Base-by-base conservation (phyloP, 1,284 basidiomycete species). In the Boletus holoroseus region DNA sequence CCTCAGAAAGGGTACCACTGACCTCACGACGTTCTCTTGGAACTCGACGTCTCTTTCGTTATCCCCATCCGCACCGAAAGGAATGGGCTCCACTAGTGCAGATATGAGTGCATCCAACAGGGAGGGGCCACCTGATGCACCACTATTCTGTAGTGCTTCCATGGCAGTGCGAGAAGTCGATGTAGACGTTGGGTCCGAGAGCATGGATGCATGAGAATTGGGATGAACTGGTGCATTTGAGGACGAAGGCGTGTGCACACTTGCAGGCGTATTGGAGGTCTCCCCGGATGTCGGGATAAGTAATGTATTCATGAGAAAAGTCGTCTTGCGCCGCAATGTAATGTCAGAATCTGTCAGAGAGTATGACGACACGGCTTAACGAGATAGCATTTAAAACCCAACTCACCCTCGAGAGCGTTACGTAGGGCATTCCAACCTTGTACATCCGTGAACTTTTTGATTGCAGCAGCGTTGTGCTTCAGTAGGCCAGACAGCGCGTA, bases 401-500 rank as follows among this genome's bases (percentile, higher is more conserved):
- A 51, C 70, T n/a, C 34, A 85, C 85, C 85, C 71, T 81, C 74
- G 1, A 93, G 71, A 0, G 82, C 77, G 24, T 68, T 68, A 16
- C 78, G 74, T 3, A 94, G 67, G n/a, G 70, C 71, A n/a, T 71
- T 62, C 90, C 89, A 94, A 0, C 91, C 92, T 36, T 75, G 78
- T 0, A 75, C 63, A 8, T 74, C 71, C 2, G 73, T 72, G 44
- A 94, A 75, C n/a, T 73, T 70, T 28, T 66, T 58, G 1, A 94
- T 81, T 0, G 89, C 91, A 2, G 75, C 71, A 0, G 79, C 78
- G 54, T 86, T 89, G 68, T 95, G 92, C 67, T 92, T 94, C 43
- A 98, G 69, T 0, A 93, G 68, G 0, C 90, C 86, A 0, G 91
- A 94, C 12, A 98, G 71, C 1, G 88, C 77, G 67, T 98, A 98